Conservation (phyloP, 495 filamentous ascomycete genomes). For the Penicillium verhagenii region DNA sequence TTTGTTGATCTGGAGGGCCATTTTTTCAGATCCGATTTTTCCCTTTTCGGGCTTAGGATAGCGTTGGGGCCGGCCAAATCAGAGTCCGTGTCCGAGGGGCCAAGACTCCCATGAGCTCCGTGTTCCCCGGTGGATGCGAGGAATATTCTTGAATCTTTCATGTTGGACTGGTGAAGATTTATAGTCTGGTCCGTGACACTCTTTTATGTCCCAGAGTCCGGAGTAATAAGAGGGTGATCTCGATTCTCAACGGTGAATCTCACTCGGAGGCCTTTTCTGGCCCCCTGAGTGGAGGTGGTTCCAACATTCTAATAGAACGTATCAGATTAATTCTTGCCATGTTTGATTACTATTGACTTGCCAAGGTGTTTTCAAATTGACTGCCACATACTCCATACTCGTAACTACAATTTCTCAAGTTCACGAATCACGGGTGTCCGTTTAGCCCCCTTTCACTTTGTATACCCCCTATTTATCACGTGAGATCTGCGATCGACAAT, state of each 20-base stretch:
- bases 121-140: neutral
- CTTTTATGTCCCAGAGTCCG: neutral
- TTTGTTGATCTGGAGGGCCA: slow-evolving; percentile 1
- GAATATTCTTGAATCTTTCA: too few relatives aligned
- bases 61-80: slow-evolving; percentile 1
- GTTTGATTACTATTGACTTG: too few relatives aligned
- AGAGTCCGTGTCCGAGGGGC: neutral
- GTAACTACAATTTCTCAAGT: too few relatives aligned
- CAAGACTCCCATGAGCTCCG: too few relatives aligned
- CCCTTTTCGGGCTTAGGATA: slow-evolving; percentile 3
- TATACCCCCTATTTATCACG: slow-evolving; percentile 1
- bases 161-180: neutral
- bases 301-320: too few relatives aligned
- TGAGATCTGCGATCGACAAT: too few relatives aligned
- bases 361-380: too few relatives aligned
- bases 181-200: neutral
- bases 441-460: neutral
- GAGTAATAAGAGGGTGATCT: too few relatives aligned
- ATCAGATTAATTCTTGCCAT: too few relatives aligned
- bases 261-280: too few relatives aligned
- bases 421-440: too few relatives aligned
- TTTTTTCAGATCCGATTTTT: slow-evolving; percentile 11
- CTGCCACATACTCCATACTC: neutral
- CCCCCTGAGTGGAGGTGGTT: neutral
- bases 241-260: too few relatives aligned